Percentiles rank a stretch among this genome's conserved stretches.
Conservation (phyloP, 23 red algal species). For the Gracilaria gracilis region DNA sequence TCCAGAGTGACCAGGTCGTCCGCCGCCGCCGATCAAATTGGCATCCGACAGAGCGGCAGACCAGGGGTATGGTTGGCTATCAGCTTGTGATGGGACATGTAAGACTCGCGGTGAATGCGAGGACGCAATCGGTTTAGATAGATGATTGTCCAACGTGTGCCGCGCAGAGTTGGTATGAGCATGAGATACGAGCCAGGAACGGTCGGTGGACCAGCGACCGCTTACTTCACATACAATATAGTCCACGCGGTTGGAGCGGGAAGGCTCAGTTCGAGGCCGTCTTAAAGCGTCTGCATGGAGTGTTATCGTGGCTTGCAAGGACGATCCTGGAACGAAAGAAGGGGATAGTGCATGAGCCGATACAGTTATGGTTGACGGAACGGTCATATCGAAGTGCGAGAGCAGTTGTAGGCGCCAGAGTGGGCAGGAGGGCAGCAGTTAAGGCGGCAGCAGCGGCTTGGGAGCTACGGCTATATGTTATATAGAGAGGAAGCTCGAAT, state of each 20-base stretch:
- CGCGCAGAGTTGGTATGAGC: background rate
- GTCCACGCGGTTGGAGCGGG: slow-evolving; percentile 40
- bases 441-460: background rate
- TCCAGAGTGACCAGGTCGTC: slow-evolving; percentile 69
- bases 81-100: background rate
- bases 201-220: slow-evolving; percentile 76
- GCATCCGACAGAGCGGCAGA: slow-evolving; percentile 65
- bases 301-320: slow-evolving; percentile 51
- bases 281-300: slow-evolving; percentile 26
- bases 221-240: slow-evolving; percentile 67
- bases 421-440: background rate
- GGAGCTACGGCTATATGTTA: background rate
- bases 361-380: slow-evolving; percentile 39
- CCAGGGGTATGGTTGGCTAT: slow-evolving; percentile 51
- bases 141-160: slow-evolving; percentile 48
- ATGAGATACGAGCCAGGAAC: slow-evolving; percentile 64
- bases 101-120: slow-evolving; percentile 10
- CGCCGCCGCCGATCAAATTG: slow-evolving; percentile 61
- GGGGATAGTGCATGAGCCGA: slow-evolving; percentile 17
- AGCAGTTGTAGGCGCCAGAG: background rate
- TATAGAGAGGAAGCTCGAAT: background rate
- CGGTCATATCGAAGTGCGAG: background rate
- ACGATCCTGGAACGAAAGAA: slow-evolving; percentile 60
- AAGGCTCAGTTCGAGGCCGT: slow-evolving; percentile 9
- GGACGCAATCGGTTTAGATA: slow-evolving; percentile 33